Conservation (phyloP, 1,284 basidiomycete genomes). For the Marasmius fiardii region DNA sequence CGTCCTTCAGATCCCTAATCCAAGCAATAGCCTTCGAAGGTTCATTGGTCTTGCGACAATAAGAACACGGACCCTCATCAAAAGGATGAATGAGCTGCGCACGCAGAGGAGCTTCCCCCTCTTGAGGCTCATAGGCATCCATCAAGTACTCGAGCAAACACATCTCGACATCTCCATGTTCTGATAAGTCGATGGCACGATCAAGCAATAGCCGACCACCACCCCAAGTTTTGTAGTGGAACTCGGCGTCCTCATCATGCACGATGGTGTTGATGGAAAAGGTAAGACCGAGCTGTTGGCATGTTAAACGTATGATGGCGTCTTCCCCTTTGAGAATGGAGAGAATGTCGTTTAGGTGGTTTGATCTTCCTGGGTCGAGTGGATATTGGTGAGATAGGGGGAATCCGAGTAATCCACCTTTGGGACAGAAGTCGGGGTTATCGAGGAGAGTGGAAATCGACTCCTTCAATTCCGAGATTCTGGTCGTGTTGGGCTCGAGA, state of each 20-base stretch:
- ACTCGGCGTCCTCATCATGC: neutral
- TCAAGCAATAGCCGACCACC: no score
- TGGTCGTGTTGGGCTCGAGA: neutral
- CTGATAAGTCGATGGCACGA: no score
- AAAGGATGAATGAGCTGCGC: no score
- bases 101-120: no score
- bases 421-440: conserved; percentile 7
- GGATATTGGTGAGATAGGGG: conserved; percentile 29
- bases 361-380: neutral
- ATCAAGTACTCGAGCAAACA: no score
- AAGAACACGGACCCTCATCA: no score
- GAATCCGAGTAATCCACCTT: conserved; percentile 31
- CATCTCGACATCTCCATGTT: no score
- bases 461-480: conserved; percentile 7
- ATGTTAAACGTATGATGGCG: neutral
- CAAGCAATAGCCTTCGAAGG: neutral
- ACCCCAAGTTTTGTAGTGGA: neutral
- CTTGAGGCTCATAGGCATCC: no score
- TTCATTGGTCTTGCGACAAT: neutral
- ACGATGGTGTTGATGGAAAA: neutral
- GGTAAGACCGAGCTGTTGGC: neutral
- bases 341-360: neutral
- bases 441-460: conserved; percentile 20
- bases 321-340: neutral
- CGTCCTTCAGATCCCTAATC: neutral